phyloP scores from a whole-genome alignment of 169 alveolate genomes.

The Cryptosporidium canis region DNA sequence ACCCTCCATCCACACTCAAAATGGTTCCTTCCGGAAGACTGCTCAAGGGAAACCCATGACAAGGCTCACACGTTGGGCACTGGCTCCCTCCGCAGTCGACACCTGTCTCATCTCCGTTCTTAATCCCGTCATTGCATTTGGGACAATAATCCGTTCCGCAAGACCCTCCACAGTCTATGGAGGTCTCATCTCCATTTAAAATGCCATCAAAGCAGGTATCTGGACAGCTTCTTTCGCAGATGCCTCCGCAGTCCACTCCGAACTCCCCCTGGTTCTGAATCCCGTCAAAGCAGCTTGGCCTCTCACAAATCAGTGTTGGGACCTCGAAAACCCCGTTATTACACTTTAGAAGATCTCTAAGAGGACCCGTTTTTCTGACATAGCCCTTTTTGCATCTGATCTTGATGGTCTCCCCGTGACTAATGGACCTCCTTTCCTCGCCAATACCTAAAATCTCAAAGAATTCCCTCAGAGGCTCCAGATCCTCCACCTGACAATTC shows the following conservation, averaged over 20 bases:
- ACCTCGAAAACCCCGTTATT: conserved; percentile 49
- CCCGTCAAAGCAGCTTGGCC: conserved; percentile 67
- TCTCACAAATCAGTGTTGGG: conserved; percentile 47
- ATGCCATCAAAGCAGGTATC: conserved; percentile 66
- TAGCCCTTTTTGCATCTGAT: conserved; percentile 55
- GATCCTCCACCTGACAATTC: background rate
- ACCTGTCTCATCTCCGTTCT: conserved; percentile 71
- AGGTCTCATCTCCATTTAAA: conserved; percentile 66
- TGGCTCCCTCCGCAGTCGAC: conserved; percentile 72
- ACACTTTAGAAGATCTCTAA: conserved; percentile 18
- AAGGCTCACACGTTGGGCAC: conserved; percentile 59
- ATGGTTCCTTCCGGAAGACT: conserved; percentile 28
- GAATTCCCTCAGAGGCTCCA: conserved; percentile 11
- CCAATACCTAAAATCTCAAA: conserved; percentile 23
- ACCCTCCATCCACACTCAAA: conserved; percentile 65
- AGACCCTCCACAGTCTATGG: conserved; percentile 65
- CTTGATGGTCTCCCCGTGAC: conserved; percentile 29
- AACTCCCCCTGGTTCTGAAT: conserved; percentile 69
- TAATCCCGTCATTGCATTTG: conserved; percentile 32
- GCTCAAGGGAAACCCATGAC: conserved; percentile 52
- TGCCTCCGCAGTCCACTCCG: conserved; percentile 74
- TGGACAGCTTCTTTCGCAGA: conserved; percentile 54
- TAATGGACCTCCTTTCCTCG: background rate
- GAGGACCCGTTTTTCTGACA: conserved; percentile 64
- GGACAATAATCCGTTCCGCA: conserved; percentile 59